Evolutionary conservation across 2,329 filamentous ascomycete species (phyloP), one percentile per base, ranked within the genome.

Genomic region (Fusarium irregulare): DNA sequence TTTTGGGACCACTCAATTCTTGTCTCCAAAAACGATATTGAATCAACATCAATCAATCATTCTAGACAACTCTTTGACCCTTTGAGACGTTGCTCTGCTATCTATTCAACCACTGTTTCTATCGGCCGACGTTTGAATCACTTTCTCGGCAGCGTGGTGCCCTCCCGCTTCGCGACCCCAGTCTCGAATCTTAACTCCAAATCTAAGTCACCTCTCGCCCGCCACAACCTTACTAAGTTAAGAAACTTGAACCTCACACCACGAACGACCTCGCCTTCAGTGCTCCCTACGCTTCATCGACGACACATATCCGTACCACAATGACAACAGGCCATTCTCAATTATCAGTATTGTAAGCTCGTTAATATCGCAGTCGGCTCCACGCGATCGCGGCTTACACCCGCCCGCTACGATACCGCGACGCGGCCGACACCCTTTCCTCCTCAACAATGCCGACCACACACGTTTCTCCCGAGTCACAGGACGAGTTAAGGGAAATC

Each of bases 401-500:
- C 64, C 67, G 60, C 60, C 64, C 60, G 47, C 51, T 60, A 41
- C 28, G 49, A 46, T 51, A 63, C 60, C 73, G 72, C 74, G 74
- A 76, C 73, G 73, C 73, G 73, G 70, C 66, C 68, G 69, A 73
- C 54, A 55, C 55, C 56, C 61, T 50, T 47, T 63, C 25, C 40
- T 61, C 50, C 32, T 62, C 59, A 60, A 84, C 75, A 44, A 90
- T 90, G 88, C 88, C 88, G 48, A 89, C 86, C 25, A 80, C 83
- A 56, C 87, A 88, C 68, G 85, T 90, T 59, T 82, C 81, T 42
- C 82, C 85, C 12, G 80, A 81, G 42, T 84, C 86, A 65, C 80
- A 83, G 69, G 82, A 85, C 67, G 81, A 84, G 54, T 83, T 93
- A n/a, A 89, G 91, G 73, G 81, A 86, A 32, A 88, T 93, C 69